Evolutionary conservation across 2,329 filamentous ascomycete species (phyloP).

Genomic region (Exophiala xenobiotica): DNA sequence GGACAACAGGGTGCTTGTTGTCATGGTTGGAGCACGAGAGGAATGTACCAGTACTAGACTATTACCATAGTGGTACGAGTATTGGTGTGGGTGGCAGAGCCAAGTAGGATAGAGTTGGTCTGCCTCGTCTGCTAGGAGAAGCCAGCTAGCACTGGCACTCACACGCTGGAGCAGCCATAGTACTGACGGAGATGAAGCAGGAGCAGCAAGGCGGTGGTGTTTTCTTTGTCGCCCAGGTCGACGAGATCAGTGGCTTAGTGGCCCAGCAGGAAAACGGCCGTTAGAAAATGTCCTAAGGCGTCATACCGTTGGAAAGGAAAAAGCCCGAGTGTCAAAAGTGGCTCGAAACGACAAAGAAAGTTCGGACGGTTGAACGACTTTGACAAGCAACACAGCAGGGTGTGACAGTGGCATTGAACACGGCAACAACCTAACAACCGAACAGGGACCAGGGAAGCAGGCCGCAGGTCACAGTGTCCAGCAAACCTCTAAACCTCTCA

Average conservation of each 20-base stretch:
- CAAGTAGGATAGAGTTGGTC: too few species aligned
- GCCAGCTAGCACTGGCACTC: neutral
- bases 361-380: neutral
- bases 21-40: too few species aligned
- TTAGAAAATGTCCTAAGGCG: neutral
- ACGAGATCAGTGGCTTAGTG: neutral
- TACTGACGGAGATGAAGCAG: conserved; percentile 1
- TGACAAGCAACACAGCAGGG: too few species aligned
- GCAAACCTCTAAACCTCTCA: too few species aligned
- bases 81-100: too few species aligned
- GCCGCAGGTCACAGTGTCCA: too few species aligned
- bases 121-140: too few species aligned
- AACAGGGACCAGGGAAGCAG: neutral
- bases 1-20: neutral
- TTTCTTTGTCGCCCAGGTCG: neutral
- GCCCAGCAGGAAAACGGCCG: neutral
- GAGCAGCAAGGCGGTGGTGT: neutral
- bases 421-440: neutral
- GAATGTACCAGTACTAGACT: too few species aligned
- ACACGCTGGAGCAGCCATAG: neutral
- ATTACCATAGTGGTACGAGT: too few species aligned
- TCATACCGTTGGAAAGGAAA: neutral
- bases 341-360: neutral
- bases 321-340: conserved; percentile 2
- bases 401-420: neutral